Evolutionary conservation across 176 grass and related monocot genomes (phyloP), one percentile per base, ranked within the genome.

Genomic region (Oryza brachyantha): DNA sequence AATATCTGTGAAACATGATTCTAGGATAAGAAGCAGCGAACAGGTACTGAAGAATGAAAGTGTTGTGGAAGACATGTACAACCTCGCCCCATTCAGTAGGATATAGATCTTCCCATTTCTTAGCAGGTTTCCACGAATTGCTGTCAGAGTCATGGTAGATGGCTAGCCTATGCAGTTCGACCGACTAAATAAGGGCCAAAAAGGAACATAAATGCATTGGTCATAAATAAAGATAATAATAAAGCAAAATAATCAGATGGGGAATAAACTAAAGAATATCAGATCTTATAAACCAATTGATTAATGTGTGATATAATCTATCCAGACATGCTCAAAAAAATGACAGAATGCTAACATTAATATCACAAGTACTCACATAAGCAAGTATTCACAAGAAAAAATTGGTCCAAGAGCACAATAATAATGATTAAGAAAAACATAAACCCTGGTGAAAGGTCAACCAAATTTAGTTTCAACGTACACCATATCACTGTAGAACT

Each of bases 91-190:
- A 98, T 63, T 94, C 85, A 25, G 66, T 61, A 74, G 92, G 95
- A 88, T 68, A 89, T 80, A 98, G 87, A 79, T 90, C 92, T 75
- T 98, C 92, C 95, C 95, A 98, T 80, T 89, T 98, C 81, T 92
- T 90, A 79, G 84, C 17, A 75, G 94, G 90, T 68, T 92, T 89
- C 95, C 95, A 98, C 17, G 85, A 80, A 78, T 60, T 68, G 57
- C 81, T 88, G 84, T 92, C 87, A 60, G 95, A 98, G 72, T 94
- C 95, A 81, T 98, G 95, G 87, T 98, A 98, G 48, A 92, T 78
- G 74, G 90, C 95, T 62, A 98, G 77, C 78, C 88, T 90, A 71
- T 98, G 87, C 59, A 98, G 83, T 83, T 98, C 85, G 13, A 98
- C 84, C 13, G 87, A 94, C 95, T 98, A 81, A 63, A 89, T 52